These are phyloP conservation scores for Fusarium palustre DNA, from an alignment of 2,329 filamentous ascomycete genomes.

Conservation along the genomic window DNA sequence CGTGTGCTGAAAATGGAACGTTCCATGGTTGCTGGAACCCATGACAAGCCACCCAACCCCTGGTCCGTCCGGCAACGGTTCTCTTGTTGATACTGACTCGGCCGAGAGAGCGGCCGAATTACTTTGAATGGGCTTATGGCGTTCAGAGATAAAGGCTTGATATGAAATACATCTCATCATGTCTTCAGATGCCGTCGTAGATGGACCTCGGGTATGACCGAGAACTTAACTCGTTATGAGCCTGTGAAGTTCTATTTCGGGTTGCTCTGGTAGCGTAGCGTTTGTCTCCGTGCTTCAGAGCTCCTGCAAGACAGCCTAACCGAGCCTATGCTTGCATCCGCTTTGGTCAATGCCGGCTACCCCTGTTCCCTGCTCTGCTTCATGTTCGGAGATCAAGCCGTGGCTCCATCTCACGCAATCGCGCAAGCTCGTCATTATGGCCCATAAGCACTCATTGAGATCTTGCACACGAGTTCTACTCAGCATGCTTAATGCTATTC, in stretches of 20 bases:
- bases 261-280: constrained; percentile 1
- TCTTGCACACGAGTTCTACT: not conserved
- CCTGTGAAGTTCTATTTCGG: constrained; percentile 9
- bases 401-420: constrained; percentile 21
- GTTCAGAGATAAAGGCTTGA: not conserved
- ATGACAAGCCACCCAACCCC: constrained; percentile 32
- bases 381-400: constrained; percentile 32
- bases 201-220: constrained; percentile 1
- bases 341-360: constrained; percentile 30
- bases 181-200: not conserved
- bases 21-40: constrained; percentile 36
- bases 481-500: constrained; percentile 8
- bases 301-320: constrained; percentile 24
- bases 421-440: constrained; percentile 35
- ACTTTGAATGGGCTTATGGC: not conserved
- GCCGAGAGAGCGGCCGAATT: constrained; percentile 36
- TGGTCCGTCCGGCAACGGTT: constrained; percentile 23
- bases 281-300: constrained; percentile 15
- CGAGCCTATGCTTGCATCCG: constrained; percentile 22
- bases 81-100: constrained; percentile 24
- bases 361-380: constrained; percentile 30
- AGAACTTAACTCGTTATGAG: not conserved
- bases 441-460: constrained; percentile 23
- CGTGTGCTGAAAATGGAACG: constrained; percentile 36
- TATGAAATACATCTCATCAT: not conserved